Conservation (phyloP, 805 yeast genomes). For the Cyberlindnera petersonii region DNA sequence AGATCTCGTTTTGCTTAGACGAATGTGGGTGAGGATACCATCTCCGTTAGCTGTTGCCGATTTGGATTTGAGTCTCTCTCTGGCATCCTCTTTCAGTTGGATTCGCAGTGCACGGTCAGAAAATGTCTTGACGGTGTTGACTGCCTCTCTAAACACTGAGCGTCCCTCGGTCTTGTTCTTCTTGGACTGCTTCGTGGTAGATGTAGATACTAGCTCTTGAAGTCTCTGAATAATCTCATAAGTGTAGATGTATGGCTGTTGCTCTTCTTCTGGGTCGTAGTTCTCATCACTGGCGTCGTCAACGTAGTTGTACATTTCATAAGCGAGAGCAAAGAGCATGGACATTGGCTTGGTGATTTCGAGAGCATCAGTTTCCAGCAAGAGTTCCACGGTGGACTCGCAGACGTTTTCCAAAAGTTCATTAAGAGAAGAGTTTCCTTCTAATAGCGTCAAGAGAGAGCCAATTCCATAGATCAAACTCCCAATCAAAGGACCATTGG, state of each 20-base stretch:
- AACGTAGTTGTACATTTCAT: slow-evolving; percentile 29
- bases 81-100: slow-evolving; percentile 13
- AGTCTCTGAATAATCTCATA: slow-evolving; percentile 41
- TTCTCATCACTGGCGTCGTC: slow-evolving; percentile 41
- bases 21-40: slow-evolving; percentile 23
- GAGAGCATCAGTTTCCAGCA: slow-evolving; percentile 19
- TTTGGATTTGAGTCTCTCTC: slow-evolving; percentile 22
- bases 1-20: slow-evolving; percentile 26
- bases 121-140: slow-evolving; percentile 42
- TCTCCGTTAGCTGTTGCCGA: slow-evolving; percentile 15
- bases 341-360: slow-evolving; percentile 24
- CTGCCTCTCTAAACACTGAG: slow-evolving; percentile 57
- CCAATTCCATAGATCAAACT: slow-evolving; percentile 26
- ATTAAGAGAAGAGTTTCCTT: slow-evolving; percentile 13
- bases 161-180: slow-evolving; percentile 58
- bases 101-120: slow-evolving; percentile 33
- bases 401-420: slow-evolving; percentile 22
- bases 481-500: slow-evolving; percentile 16
- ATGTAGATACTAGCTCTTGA: slow-evolving; percentile 43
- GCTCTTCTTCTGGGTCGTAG: slow-evolving; percentile 41
- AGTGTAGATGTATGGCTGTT: slow-evolving; percentile 51
- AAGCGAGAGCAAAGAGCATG: slow-evolving; percentile 26
- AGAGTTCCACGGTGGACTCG: slow-evolving; percentile 19
- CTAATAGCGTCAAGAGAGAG: slow-evolving; percentile 21
- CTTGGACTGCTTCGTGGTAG: slow-evolving; percentile 56